phyloP scores from a whole-genome alignment of 768 basidiomycete species.

The Boletellus ananas region DNA sequence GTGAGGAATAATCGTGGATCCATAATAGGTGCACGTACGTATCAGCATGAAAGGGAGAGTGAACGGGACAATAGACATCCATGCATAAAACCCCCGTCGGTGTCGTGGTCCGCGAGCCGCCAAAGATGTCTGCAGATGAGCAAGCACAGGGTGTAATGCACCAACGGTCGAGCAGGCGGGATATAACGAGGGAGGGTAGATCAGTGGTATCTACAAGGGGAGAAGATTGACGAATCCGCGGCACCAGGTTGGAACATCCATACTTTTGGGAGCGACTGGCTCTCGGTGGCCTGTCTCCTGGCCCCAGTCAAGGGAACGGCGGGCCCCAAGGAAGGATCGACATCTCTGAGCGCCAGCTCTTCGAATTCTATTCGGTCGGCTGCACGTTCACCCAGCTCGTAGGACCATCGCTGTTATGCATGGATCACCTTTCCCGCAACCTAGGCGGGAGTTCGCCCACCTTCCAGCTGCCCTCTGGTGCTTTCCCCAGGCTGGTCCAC shows the following conservation, averaged over 20 bases:
- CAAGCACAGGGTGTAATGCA: constrained; percentile 31
- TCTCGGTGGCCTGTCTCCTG: constrained; percentile 17
- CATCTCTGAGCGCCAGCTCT: constrained; percentile 67
- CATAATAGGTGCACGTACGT: constrained; percentile 45
- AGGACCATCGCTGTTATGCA: constrained; percentile 49
- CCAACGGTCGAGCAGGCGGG: constrained; percentile 35
- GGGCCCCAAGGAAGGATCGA: constrained; percentile 71
- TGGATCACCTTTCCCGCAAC: constrained; percentile 5
- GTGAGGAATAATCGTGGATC: not conserved
- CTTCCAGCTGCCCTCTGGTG: constrained; percentile 66
- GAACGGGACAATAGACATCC: constrained; percentile 64
- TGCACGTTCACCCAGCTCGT: constrained; percentile 61
- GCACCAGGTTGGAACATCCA: not conserved
- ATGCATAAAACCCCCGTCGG: constrained; percentile 59
- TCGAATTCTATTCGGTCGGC: constrained; percentile 77
- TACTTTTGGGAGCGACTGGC: constrained; percentile 16
- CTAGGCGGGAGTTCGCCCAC: constrained; percentile 37
- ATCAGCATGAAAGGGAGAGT: constrained; percentile 76
- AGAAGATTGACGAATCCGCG: not conserved
- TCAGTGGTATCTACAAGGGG: constrained; percentile 47
- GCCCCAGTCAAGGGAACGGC: constrained; percentile 29
- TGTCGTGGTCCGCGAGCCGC: constrained; percentile 58
- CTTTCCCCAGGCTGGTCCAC: constrained; percentile 70
- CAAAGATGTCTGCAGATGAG: constrained; percentile 51
- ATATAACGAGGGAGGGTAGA: constrained; percentile 51